Evolutionary conservation across 176 grass and related monocot genomes (phyloP), one percentile per base, ranked within the genome.

Genomic region (Oryza glumipatula): DNA sequence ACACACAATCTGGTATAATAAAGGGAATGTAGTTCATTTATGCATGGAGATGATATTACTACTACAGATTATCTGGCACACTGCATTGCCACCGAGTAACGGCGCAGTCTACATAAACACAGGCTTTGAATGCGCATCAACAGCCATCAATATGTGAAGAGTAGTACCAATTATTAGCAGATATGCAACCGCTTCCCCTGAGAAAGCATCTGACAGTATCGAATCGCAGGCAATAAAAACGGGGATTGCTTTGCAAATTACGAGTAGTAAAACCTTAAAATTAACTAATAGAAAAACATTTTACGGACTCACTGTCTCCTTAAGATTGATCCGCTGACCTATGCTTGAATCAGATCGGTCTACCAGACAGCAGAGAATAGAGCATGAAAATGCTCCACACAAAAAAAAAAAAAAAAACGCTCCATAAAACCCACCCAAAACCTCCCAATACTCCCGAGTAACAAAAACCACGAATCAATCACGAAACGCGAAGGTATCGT

Each of bases 401-500:
- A 39, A 6, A 39, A 5, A 39, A 5, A 33, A 60, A 60, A 22
- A 49, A 47, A 35, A 8, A 68, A 70, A 17, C 26, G 28, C 63
- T 30, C 9, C 71, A 35, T 47, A 84, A 71, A 85, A 71, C 82
- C 82, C 16, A 45, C 24, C 77, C 11, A 89, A 81, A 89, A 64
- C 77, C 75, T 67, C 69, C 38, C 16, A 60, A 21, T 48, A 19
- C n/a, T 77, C 15, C 14, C 41, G 41, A 72, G 65, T 44, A 41
- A 39, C 51, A 14, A 44, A 83, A 28, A 19, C 28, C 19, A 67
- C 47, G 15, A 65, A 63, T 49, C 28, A 58, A 30, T 11, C 35
- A n/a, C 30, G 10, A 7, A 30, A 32, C 11, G 3, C 39, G 21
- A 61, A 48, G 10, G 52, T 15, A 14, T 49, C 47, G 0, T 49